Evolutionary conservation across 305 asterid genomes (phyloP).

Genomic region (Fraxinus platypoda): DNA sequence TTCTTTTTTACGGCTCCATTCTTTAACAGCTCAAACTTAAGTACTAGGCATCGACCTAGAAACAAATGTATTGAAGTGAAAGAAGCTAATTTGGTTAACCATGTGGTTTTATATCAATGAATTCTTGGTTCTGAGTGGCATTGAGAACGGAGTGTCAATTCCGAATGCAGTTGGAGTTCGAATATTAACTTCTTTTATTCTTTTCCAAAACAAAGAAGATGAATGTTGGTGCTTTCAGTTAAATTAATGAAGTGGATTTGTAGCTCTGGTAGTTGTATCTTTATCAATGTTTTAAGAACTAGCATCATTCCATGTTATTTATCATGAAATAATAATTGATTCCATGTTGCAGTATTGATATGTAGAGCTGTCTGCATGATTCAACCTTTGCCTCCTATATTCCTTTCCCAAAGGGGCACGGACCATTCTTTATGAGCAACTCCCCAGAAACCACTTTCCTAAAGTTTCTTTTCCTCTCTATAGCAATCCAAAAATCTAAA

Average conservation of each 20-base stretch:
- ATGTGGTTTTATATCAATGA: not conserved
- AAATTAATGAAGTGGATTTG: not conserved
- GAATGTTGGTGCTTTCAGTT: conserved; percentile 2
- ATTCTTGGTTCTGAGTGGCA: not conserved
- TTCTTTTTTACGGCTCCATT: not conserved
- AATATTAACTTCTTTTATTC: not conserved
- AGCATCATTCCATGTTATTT: not conserved
- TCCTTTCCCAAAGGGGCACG: not conserved
- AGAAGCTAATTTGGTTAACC: not conserved
- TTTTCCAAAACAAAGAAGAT: not conserved
- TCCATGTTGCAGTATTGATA: not conserved
- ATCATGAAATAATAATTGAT: not conserved
- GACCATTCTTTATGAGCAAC: not conserved
- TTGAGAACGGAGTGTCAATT: not conserved
- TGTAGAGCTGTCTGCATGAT: not conserved
- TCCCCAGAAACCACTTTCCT: not conserved
- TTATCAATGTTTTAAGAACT: not conserved
- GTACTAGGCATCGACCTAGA: not conserved
- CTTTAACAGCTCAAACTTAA: not conserved
- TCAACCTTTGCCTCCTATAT: not conserved
- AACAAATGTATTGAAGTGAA: not conserved
- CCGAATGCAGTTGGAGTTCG: not conserved
- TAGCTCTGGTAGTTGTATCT: not conserved
- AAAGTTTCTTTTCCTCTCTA: not conserved
- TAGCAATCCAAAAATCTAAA: not conserved